A percentile compares a stretch with the other conserved stretches of the same genome.
Conservation (phyloP, 768 basidiomycete genomes). For the Russula dissimulans region DNA sequence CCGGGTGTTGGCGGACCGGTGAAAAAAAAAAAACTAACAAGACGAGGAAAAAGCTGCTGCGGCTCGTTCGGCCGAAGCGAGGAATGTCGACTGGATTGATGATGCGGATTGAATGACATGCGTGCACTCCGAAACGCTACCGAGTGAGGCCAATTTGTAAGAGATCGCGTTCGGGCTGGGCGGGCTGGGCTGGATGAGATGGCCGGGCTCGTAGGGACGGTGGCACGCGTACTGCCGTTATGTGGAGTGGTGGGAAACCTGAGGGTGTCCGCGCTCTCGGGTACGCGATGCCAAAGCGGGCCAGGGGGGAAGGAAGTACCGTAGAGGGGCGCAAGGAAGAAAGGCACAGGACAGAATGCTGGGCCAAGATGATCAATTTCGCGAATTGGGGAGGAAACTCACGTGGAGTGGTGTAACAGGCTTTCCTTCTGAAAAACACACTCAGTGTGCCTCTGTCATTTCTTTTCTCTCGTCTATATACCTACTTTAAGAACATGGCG, state of each 20-base stretch:
- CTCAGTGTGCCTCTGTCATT: slow-evolving; percentile 3
- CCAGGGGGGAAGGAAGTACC: not conserved
- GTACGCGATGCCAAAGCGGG: not conserved
- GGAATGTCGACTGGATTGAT: not conserved
- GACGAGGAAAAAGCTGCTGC: not conserved
- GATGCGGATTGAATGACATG: not conserved
- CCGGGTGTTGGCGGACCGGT: no score
- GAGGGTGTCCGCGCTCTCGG: not conserved
- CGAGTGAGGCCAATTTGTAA: no score
- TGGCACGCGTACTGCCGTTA: not conserved
- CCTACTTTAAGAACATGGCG: not conserved
- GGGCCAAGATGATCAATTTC: not conserved
- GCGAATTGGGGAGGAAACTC: not conserved
- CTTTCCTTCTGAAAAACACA: not conserved
- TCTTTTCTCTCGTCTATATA: slow-evolving; percentile 1
- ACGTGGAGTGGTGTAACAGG: not conserved
- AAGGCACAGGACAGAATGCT: not conserved
- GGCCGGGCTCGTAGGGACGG: not conserved
- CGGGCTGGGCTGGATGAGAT: not conserved
- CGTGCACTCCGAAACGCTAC: not conserved
- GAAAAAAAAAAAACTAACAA: no score
- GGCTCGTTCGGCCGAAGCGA: no score
- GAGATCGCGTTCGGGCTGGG: not conserved
- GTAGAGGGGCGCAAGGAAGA: not conserved
- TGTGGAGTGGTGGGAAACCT: not conserved